These are phyloP conservation scores for Oryza glumipatula DNA, from an alignment of 176 grass and related monocot species.

Conservation along the genomic window DNA sequence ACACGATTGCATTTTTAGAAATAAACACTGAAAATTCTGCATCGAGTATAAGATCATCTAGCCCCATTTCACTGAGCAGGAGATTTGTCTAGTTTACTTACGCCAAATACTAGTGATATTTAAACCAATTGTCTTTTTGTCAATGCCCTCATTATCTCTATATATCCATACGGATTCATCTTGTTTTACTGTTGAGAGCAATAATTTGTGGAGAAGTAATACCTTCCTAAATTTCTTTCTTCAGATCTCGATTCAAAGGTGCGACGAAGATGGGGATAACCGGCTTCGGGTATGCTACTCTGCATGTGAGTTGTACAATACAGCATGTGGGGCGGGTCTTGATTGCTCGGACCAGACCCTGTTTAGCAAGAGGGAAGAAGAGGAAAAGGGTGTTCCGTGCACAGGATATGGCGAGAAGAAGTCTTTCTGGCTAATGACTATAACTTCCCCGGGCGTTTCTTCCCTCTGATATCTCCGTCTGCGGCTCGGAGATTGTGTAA, in stretches of 20 bases:
- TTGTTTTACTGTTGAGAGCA: neutral
- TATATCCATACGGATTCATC: neutral
- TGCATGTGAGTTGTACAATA: slow-evolving; percentile 86
- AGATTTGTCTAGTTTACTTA: neutral
- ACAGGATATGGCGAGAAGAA: slow-evolving; percentile 92
- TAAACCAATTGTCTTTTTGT: neutral
- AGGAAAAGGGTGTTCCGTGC: slow-evolving; percentile 82
- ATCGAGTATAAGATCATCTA: neutral
- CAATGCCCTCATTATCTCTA: neutral
- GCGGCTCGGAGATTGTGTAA: slow-evolving; percentile 55
- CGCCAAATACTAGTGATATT: neutral
- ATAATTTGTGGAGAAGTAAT: neutral
- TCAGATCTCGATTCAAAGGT: slow-evolving; percentile 96
- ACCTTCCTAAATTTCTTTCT: neutral
- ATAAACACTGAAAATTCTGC: neutral
- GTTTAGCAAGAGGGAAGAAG: slow-evolving; percentile 94
- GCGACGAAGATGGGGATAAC: slow-evolving; percentile 94
- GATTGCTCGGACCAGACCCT: slow-evolving; percentile 99
- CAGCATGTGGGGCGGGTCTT: slow-evolving; percentile 80
- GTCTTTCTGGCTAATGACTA: slow-evolving; percentile 70
- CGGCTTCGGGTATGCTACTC: slow-evolving; percentile 95
- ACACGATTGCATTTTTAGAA: neutral
- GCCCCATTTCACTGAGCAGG: neutral
- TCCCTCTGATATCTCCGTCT: slow-evolving; percentile 40
- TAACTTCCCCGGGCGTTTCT: slow-evolving; percentile 54